Percentiles rank a stretch among this genome's conserved stretches.
Conservation (phyloP, 371 early-diverging fungal genomes). For the Synchytrium microbalum region DNA sequence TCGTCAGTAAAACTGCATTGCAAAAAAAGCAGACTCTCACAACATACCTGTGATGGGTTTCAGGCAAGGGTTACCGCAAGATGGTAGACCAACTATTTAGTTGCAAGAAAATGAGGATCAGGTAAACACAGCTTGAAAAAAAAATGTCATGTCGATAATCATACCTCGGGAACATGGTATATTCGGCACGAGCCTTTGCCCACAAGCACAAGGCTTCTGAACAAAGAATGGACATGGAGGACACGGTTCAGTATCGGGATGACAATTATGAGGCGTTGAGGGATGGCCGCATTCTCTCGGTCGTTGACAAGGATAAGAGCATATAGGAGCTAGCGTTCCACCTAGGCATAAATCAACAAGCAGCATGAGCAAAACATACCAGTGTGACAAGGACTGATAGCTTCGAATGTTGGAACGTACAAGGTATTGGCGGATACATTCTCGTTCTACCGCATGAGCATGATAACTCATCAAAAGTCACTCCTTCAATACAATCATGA, state of each 20-base stretch:
- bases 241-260: conserved; percentile 33
- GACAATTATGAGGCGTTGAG: conserved; percentile 32
- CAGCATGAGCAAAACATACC: too few species aligned
- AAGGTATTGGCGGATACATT: conserved; percentile 39
- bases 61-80: conserved; percentile 29
- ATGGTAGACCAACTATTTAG: too few species aligned
- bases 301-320: conserved; percentile 29
- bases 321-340: conserved; percentile 20
- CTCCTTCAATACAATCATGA: conserved; percentile 41
- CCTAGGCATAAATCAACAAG: too few species aligned
- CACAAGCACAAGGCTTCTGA: conserved; percentile 31
- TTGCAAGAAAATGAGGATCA: too few species aligned
- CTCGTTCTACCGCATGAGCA: conserved; percentile 36
- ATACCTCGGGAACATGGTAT: conserved; percentile 33
- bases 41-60: conserved; percentile 25
- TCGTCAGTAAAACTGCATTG: too few species aligned
- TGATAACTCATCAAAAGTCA: conserved; percentile 34
- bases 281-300: conserved; percentile 31
- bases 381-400: too few species aligned
- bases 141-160: too few species aligned
- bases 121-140: too few species aligned
- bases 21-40: too few species aligned
- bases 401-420: conserved; percentile 30
- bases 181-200: conserved; percentile 28
- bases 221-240: conserved; percentile 42